Evolutionary conservation across 2,329 filamentous ascomycete genomes (phyloP), one percentile per base, ranked within the genome.

Genomic region (Ascosphaera apis): DNA sequence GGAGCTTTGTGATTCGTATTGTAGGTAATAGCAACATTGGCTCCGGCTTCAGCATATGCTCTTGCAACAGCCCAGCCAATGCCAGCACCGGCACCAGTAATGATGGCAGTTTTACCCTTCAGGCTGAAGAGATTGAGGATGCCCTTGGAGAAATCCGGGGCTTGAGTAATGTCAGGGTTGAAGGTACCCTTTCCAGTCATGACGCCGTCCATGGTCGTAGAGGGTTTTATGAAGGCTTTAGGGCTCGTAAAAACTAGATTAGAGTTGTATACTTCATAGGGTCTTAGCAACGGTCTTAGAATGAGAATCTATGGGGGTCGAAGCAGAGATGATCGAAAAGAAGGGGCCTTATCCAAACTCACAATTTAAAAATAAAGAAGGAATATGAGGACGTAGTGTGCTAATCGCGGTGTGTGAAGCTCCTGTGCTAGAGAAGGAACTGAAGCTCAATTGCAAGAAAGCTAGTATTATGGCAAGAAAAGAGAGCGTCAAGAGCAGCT

Each of bases 11-110:
- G 65, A 54, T 80, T 79, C 52, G 61, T 68, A 49, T 77, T 74
- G 50, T 77, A 80, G 70, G 71, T 78, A 35, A 79, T 68, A 18
- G 72, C 74, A 15, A 80, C 70, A 44, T 79, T 75, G 39, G 73
- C 73, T 34, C 76, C 76, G 12, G 73, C 71, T 49, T 81, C 76
- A 12, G 75, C 74, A 21, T 72, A 61, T 1, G 61, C 72, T 23
- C 74, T 58, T 11, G 72, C 74, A 18, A 78, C 63, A 3, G 64
- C 63, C 17, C 76, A 57, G 31, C 76, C 76, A 43, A 80, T 77
- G 23, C 76, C 75, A 25, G 72, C 72, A 23, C 69, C 76, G 9
- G 73, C 73, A 39, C 76, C 76, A 1, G 72, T 68, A 31, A 80
- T 66, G 42, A 80, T 75, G 21, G 73, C 74, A 2, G 75, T 79